Percentiles rank a stretch among this genome's conserved stretches.
Conservation (phyloP, 306 rosid genomes). For the Geum urbanum region DNA sequence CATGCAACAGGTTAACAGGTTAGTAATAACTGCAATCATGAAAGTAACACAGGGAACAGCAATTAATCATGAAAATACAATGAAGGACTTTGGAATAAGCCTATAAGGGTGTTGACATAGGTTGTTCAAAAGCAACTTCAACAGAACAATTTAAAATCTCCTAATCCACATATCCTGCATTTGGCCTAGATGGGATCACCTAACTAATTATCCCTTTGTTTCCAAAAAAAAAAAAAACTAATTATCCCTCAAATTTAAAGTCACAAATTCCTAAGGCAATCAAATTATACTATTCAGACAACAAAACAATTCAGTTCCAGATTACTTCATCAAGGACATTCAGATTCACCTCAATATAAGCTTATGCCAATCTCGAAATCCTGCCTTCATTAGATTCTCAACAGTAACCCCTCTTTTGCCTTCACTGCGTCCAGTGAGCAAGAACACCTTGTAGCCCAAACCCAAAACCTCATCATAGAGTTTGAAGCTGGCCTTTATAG, state of each 20-base stretch:
- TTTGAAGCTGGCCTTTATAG: slow-evolving; percentile 63
- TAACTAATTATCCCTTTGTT: not conserved
- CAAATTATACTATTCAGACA: not conserved
- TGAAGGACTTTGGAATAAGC: too few relatives aligned
- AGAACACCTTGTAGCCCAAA: slow-evolving; percentile 71
- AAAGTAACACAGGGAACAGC: too few relatives aligned
- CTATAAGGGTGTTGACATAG: too few relatives aligned
- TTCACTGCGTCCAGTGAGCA: slow-evolving; percentile 84
- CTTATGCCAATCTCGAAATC: slow-evolving; percentile 68
- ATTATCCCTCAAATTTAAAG: not conserved
- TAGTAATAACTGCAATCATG: too few relatives aligned
- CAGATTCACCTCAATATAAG: slow-evolving; percentile 67
- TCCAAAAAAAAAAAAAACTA: too few relatives aligned
- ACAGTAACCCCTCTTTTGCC: slow-evolving; percentile 50
- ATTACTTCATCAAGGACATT: not conserved
- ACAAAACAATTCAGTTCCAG: not conserved
- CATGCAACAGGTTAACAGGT: too few relatives aligned
- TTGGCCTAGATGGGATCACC: not conserved
- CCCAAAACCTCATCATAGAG: slow-evolving; percentile 65
- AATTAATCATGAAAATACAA: too few relatives aligned
- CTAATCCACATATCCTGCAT: not conserved
- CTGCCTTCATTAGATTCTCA: slow-evolving; percentile 67
- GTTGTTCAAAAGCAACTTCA: too few relatives aligned
- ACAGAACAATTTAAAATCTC: not conserved
- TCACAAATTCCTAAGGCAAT: not conserved